Conservation (phyloP, 116 monocot genomes). For the Posidonia oceanica region DNA sequence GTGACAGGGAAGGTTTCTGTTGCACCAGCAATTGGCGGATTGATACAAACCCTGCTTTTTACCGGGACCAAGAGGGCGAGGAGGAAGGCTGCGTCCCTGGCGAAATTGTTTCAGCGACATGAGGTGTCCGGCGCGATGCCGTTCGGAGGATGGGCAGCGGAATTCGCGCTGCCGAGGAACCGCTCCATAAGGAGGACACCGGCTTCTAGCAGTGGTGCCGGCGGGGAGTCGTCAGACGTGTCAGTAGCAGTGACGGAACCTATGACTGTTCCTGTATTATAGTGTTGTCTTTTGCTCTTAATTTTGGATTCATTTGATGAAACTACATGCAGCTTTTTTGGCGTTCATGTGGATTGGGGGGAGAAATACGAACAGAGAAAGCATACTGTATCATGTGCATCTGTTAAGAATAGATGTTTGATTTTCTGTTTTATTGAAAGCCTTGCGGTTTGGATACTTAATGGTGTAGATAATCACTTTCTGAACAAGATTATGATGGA, state of each 20-base stretch:
- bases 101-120: conserved; percentile 28
- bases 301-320: neutral
- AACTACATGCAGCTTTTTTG: neutral
- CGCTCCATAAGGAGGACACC: conserved; percentile 14
- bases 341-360: too few species aligned
- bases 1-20: conserved; percentile 33
- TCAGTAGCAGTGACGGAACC: conserved; percentile 22
- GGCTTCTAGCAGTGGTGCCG: conserved; percentile 9
- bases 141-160: conserved; percentile 11
- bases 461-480: too few species aligned
- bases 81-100: conserved; percentile 57
- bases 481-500: too few species aligned
- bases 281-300: neutral
- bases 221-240: conserved; percentile 10
- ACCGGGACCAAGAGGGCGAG: conserved; percentile 72
- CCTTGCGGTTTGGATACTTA: too few species aligned
- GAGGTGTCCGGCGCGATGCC: conserved; percentile 8
- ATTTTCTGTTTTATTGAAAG: too few species aligned
- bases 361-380: too few species aligned
- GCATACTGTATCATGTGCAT: too few species aligned
- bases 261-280: conserved; percentile 26
- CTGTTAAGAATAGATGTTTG: too few species aligned
- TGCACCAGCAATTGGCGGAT: conserved; percentile 32
- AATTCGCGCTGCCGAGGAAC: conserved; percentile 10
- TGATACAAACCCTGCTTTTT: conserved; percentile 43